Conservation (phyloP, 768 basidiomycete species). For the Agaricus subrufescens region DNA sequence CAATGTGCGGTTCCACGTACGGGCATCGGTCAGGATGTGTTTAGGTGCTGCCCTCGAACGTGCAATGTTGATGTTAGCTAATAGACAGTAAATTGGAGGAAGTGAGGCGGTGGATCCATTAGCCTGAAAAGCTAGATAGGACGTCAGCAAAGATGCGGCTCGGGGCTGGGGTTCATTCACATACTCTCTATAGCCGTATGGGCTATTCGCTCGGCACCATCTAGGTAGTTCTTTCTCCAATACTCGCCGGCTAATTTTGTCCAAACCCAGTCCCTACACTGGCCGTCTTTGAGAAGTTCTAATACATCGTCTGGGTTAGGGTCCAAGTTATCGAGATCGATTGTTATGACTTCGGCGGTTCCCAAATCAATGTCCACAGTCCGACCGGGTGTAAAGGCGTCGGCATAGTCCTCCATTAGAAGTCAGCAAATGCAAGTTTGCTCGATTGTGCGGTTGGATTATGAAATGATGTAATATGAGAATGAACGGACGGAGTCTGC, state of each 20-base stretch:
- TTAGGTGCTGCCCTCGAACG: slow-evolving; percentile 84
- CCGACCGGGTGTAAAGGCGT: slow-evolving; percentile 29
- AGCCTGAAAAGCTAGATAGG: slow-evolving; percentile 42
- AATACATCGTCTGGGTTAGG: slow-evolving; percentile 72
- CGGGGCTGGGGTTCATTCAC: slow-evolving; percentile 17
- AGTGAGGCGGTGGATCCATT: slow-evolving; percentile 47
- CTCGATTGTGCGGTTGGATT: not conserved
- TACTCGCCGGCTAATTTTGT: slow-evolving; percentile 84
- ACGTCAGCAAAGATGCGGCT: slow-evolving; percentile 8
- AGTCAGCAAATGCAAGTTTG: not conserved
- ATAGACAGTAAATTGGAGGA: slow-evolving; percentile 72
- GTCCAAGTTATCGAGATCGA: slow-evolving; percentile 86
- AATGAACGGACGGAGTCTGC: too few species aligned
- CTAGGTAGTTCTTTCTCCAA: slow-evolving; percentile 72
- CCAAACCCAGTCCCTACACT: slow-evolving; percentile 74
- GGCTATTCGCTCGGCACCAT: slow-evolving; percentile 75
- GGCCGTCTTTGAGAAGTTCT: slow-evolving; percentile 66
- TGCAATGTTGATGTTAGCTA: slow-evolving; percentile 83
- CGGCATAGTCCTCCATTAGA: slow-evolving; percentile 28
- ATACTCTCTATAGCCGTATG: slow-evolving; percentile 60
- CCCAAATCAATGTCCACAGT: slow-evolving; percentile 76
- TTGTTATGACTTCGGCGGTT: slow-evolving; percentile 81
- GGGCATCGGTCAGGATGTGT: slow-evolving; percentile 62
- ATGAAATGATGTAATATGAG: too few species aligned
- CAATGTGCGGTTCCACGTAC: slow-evolving; percentile 38